Conservation (phyloP, 2,329 filamentous ascomycete genomes). For the Diaporthe sp. region DNA sequence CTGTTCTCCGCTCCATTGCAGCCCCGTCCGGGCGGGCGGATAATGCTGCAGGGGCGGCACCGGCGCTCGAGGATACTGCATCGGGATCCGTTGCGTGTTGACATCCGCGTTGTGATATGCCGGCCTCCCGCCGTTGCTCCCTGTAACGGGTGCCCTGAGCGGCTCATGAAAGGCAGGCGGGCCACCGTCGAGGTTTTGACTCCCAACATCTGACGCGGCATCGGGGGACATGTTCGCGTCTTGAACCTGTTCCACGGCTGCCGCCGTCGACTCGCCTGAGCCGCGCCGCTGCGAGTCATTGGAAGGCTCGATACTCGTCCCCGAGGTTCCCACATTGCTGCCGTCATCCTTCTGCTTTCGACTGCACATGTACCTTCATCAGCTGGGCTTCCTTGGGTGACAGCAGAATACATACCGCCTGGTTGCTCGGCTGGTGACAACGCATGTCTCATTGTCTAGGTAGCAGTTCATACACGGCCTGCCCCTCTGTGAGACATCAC, state of each 20-base stretch:
- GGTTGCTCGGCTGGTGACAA: conserved; percentile 55
- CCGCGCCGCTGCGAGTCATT: conserved; percentile 13
- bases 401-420: conserved; percentile 50
- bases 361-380: neutral
- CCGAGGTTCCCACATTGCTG: neutral
- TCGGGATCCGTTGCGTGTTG: neutral
- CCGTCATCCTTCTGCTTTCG: conserved; percentile 25
- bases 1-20: conserved; percentile 46
- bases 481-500: conserved; percentile 62
- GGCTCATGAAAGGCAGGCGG: neutral
- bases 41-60: conserved; percentile 6
- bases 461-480: conserved; percentile 66
- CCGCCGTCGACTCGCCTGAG: neutral
- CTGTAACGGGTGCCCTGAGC: neutral
- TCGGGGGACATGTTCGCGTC: neutral
- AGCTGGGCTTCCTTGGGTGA: neutral
- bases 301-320: neutral
- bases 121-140: neutral
- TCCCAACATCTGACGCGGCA: conserved; percentile 20
- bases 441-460: conserved; percentile 60
- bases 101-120: neutral
- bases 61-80: neutral
- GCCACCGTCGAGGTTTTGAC: conserved; percentile 2
- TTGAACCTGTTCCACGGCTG: conserved; percentile 46
- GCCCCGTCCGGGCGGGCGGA: conserved; percentile 13